Evolutionary conservation across 352 stramenopile species (phyloP), one percentile per base, ranked within the genome.

Genomic region (Globisporangium alternatum): DNA sequence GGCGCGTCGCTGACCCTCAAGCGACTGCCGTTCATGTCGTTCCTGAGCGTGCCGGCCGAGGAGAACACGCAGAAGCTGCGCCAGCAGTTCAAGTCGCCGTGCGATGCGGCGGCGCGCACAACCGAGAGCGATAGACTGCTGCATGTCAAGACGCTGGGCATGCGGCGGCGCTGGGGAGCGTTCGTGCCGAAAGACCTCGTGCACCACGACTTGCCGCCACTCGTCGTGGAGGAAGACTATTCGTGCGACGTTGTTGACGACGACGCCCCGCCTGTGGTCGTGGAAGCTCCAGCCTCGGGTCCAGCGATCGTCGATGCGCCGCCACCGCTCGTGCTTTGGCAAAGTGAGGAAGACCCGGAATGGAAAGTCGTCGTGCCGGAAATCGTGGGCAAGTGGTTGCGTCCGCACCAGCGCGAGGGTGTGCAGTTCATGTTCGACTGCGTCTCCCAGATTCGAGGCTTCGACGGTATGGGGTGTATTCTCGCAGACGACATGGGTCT

Each of bases 371-470:
- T 96, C 33, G 88, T 97, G 15, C 87, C 91, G 9, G 83, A 93
- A 30, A 90, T 98, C 28, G 81, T 99, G 5, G 90, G 90, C 62
- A 98, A 98, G 60, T 98, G 93, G 69, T 69, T 99, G 39, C 90
- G 97, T 25, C 96, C 96, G 49, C 97, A 99, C 79, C 94, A 98
- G 75, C 83, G 95, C 22, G 96, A 98, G 74, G 97, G 96, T 37
- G 96, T 99, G 52, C 80, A 97, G 72, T 99, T 99, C 68, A 96
- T 99, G 85, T 99, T 98, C 65, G 90, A 99, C 64, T 99, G 95
- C 79, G 93, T 95, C 30, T 75, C 69, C n/a, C 79, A 80, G 65
- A 52, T 95, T 0, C 81, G 81, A 31, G 80, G 76, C 0, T 95
- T 96, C 58, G 84, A 91, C 37, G 86, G 89, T 5, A 72, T 91